phyloP scores from a whole-genome alignment of 768 basidiomycete genomes.

The Termitomyces sp. region DNA sequence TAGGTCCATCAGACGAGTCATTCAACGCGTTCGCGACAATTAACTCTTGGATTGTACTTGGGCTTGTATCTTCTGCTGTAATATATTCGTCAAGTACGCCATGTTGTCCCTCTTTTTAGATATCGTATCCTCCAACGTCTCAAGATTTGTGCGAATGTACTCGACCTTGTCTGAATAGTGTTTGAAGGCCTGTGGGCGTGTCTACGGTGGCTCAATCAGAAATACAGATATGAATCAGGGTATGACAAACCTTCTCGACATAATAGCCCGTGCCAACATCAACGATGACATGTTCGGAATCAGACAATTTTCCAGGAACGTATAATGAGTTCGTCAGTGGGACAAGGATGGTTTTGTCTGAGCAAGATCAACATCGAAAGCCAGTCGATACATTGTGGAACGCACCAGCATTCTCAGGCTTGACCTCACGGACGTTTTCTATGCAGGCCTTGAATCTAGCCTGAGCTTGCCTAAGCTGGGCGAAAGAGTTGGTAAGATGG shows the following conservation, averaged over 20 bases:
- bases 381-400: background rate
- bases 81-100: constrained; percentile 63
- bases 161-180: constrained; percentile 81
- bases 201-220: constrained; percentile 39
- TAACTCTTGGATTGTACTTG: constrained; percentile 20
- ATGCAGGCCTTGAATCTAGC: constrained; percentile 87
- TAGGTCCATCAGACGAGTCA: background rate
- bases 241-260: constrained; percentile 74
- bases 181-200: constrained; percentile 70
- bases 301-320: constrained; percentile 84
- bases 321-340: constrained; percentile 94
- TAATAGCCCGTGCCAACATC: constrained; percentile 97
- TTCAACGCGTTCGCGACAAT: background rate
- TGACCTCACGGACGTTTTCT: constrained; percentile 73
- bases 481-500: constrained; percentile 87
- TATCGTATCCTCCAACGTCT: constrained; percentile 84
- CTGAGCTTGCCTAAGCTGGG: constrained; percentile 90
- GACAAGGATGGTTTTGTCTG: constrained; percentile 86
- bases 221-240: background rate
- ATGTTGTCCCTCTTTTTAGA: constrained; percentile 89
- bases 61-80: constrained; percentile 56
- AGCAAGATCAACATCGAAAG: background rate
- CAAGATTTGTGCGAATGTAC: constrained; percentile 78
- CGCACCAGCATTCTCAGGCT: constrained; percentile 59
- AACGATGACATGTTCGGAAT: constrained; percentile 83